Evolutionary conservation across 1,139 yeast species (phyloP).

Genomic region (Kazachstania sp.): DNA sequence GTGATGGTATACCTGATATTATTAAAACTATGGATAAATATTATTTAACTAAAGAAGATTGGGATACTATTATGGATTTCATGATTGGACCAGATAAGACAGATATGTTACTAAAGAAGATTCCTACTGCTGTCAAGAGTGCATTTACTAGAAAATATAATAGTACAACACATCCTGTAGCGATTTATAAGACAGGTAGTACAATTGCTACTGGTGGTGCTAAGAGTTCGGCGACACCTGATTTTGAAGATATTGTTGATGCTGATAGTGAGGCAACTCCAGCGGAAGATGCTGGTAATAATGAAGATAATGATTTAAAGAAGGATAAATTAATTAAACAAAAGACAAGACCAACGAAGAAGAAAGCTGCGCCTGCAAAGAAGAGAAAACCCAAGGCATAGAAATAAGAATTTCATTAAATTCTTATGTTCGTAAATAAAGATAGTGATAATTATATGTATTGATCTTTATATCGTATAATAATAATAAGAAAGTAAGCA

Average conservation of each 20-base stretch:
- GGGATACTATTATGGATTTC: constrained; percentile 79
- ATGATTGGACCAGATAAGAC: constrained; percentile 57
- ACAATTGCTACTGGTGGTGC: constrained; percentile 33
- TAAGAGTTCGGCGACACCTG: constrained; percentile 41
- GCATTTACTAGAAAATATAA: constrained; percentile 85
- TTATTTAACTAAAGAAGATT: constrained; percentile 80
- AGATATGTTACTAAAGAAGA: constrained; percentile 44
- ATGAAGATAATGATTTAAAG: constrained; percentile 33
- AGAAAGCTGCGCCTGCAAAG: constrained; percentile 23
- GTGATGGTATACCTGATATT: constrained; percentile 57
- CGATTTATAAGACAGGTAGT: constrained; percentile 50
- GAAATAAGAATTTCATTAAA: not conserved
- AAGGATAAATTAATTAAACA: constrained; percentile 53
- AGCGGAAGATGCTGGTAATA: constrained; percentile 35
- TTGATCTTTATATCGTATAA: not conserved
- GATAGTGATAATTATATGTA: not conserved
- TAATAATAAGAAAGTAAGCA: not conserved
- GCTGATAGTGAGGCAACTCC: constrained; percentile 52
- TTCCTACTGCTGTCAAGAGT: constrained; percentile 69
- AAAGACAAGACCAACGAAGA: constrained; percentile 33
- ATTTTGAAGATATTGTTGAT: constrained; percentile 52
- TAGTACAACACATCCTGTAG: constrained; percentile 67
- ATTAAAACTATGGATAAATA: constrained; percentile 72
- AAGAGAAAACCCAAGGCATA: constrained; percentile 18
- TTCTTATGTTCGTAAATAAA: not conserved